Base-by-base conservation (phyloP, 495 filamentous ascomycete genomes). In the Penicillium turbatum region DNA sequence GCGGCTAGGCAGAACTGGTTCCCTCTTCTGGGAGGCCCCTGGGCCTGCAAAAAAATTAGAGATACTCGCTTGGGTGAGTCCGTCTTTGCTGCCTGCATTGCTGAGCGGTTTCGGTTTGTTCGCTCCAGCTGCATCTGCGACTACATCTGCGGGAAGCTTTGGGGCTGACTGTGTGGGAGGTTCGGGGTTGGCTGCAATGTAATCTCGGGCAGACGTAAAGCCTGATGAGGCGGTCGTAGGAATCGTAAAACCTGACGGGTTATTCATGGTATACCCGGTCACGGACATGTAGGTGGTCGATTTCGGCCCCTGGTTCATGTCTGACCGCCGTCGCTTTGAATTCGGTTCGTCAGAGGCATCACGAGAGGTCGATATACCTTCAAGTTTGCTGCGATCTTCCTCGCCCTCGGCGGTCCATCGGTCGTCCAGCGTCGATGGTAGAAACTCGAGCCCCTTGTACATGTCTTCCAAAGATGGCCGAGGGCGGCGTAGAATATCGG, bases 351-450 rank as follows among this genome's bases (percentile, higher is more conserved):
- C 63, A 49, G 60, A 52, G 24, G 35, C 53, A 15, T 37, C 31
- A 46, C 48, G 36, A 21, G 46, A 37, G 16, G 43, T 55, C 24
- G 60, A 52, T 24, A 65, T 62, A 42, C 57, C 60, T 31, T 59
- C 59, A 42, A 69, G 54, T 45, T 71, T 63, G 49, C 78, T 72
- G 12, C 66, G 55, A 17, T 70, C 64, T 48, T 81, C 75, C 40
- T 79, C 75, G 24, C 85, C 84, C 40, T 78, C 78, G 2, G 82
- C 57, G 3, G 86, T 83, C 75, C 82, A 89, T 26, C 76, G 67
- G 54, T 88, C 78, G 59, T 90, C 88, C 44, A 82, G 72, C 6
- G 74, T 56, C 29, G 78, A 82, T 5, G 84, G 60, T 3, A 71
- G 62, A 15, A 64, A 70, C n/a, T 64, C 67, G 35, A 74, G 64